Evolutionary conservation across 2,329 filamentous ascomycete genomes (phyloP), one percentile per base, ranked within the genome.

Genomic region (Fusarium oxysporum): DNA sequence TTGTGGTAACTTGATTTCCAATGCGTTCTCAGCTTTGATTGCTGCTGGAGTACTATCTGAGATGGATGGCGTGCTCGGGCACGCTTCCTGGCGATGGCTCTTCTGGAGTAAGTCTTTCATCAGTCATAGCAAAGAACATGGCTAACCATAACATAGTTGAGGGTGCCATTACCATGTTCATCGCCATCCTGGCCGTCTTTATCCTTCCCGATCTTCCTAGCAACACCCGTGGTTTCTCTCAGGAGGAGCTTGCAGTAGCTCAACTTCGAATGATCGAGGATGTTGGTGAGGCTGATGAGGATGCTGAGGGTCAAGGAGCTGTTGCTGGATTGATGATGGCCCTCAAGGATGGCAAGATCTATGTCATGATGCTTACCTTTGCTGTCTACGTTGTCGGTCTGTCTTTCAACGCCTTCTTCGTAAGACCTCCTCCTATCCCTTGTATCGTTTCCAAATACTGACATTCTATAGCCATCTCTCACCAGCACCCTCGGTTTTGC

Each of bases 321-420:
- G 86, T 89, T 67, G 84, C 84, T 8, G 90, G 90, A 14, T 78
- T 90, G 37, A 82, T 86, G 58, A 88, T 91, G 86, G 88, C 89
- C 0, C 76, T 90, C 55, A 89, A 87, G 78, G 90, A 92, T 68
- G n/a, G 81, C 70, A 91, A 91, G 82, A 89, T 91, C 68, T 92
- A 90, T 76, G 75, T 91, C 66, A 88, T 91, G 87, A 90, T 90
- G 85, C 64, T 91, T 11, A 89, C 88, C 2, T 87, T 91, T 64
- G 89, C 87, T 5, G 87, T 88, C 8, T 91, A 91, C 66, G 88
- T 91, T 11, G 84, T 90, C 8, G 89, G 89, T 3, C 78, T 85
- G 45, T 87, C 87, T 0, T 90, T 89, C 78, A 89, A 89, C 71
- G 87, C 87, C 45, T 91, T 89, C 79, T 90, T 90, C 80, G 66